Conservation (phyloP, 148 eudicot genomes). For the Amaranthus cruentus region DNA sequence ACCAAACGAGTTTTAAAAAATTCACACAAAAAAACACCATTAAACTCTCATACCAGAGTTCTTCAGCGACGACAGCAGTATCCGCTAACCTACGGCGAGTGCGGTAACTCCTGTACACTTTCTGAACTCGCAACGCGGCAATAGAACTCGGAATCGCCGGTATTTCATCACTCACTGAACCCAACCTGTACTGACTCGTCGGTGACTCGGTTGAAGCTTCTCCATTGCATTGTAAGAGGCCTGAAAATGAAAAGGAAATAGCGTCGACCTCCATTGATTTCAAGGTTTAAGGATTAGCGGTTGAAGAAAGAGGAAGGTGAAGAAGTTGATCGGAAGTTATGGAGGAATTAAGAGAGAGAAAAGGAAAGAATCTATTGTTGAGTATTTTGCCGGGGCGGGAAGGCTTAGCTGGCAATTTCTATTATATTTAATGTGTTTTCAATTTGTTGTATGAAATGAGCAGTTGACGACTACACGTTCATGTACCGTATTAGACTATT, state of each 20-base stretch:
- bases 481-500: not conserved
- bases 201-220: not conserved
- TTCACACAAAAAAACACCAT: not conserved
- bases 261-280: conserved; percentile 37
- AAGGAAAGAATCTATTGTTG: not conserved
- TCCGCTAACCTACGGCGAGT: conserved; percentile 84
- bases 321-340: conserved; percentile 17
- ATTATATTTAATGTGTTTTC: not conserved
- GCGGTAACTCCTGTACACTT: conserved; percentile 75
- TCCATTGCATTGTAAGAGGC: conserved; percentile 3
- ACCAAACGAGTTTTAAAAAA: not conserved
- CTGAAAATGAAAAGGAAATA: conserved; percentile 16
- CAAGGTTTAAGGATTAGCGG: not conserved
- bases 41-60: conserved; percentile 45
- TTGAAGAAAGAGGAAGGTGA: not conserved
- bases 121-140: conserved; percentile 71
- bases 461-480: not conserved
- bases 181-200: not conserved
- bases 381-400: conserved; percentile 11
- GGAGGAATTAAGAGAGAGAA: not conserved
- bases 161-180: not conserved
- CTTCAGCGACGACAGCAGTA: conserved; percentile 83
- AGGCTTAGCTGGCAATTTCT: conserved; percentile 3
- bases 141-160: conserved; percentile 2
- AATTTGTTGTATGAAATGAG: not conserved